Evolutionary conservation across 1,284 basidiomycete species (phyloP), one percentile per base, ranked within the genome.

Genomic region (Vanrija sp.): DNA sequence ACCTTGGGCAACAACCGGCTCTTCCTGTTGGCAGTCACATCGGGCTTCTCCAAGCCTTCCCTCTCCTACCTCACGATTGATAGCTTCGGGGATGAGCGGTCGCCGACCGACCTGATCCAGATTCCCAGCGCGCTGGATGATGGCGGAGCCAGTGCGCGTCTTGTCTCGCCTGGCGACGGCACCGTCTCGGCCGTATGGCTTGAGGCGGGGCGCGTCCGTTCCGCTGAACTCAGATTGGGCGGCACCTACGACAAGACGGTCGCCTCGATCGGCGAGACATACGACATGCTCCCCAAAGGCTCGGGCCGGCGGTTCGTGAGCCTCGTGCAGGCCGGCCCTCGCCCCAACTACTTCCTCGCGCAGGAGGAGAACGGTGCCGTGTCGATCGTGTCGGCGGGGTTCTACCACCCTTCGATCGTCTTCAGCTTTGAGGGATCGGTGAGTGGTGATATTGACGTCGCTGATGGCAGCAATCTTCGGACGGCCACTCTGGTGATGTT

Each of bases 1-100:
- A 68, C 84, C 12, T 61, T 79, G 0, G 83, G 84, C 2, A 70
- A 77, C 4, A 72, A 77, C 3, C 76, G 83, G 0, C 71, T 89
- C 23, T 89, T 87, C 65, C 77, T 83, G n/a, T 71, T 88, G 19
- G 88, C 87, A 0, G 75, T 88, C 24, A 78, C 84, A 2, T 85
- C 84, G 60, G 84, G 84, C 0, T 75, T 82, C 54, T 75, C 79
- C 1, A 82, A 83, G 0, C 84, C 84, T 63, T 86, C 84, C 12
- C 70, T 92, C 1, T 83, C 87, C 54, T 76, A 88, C 59, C 88
- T 87, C 64, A 77, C 83, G 19, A 71, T 88, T 19, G 78, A 82
- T n/a, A n/a, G n/a, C 47, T 70, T 84, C 0, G n/a, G n/a, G n/a
- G 54, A 72, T 3, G 85, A 84, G 61, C 84, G 84, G 0, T 75